phyloP scores from a whole-genome alignment of 805 yeast genomes.

The Barnettozyma botsteinii region DNA sequence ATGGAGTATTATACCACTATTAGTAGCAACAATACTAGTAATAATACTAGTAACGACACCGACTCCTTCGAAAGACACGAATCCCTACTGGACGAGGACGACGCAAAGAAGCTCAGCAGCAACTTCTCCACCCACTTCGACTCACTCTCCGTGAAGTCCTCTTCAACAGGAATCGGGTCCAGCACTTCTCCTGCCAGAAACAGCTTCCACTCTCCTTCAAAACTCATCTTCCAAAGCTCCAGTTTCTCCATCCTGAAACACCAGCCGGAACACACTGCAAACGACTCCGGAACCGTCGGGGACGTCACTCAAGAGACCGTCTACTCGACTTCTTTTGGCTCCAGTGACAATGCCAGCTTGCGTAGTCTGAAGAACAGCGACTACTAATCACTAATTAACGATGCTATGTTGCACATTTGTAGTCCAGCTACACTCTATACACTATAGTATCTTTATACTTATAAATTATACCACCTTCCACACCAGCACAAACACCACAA shows the following conservation, averaged over 20 bases:
- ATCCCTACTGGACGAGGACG: slow-evolving; percentile 10
- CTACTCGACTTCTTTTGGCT: slow-evolving; percentile 17
- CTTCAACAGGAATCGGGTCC: slow-evolving; percentile 3
- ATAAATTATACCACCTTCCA: slow-evolving; percentile 35
- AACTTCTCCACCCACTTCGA: not conserved
- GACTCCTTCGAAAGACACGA: slow-evolving; percentile 23
- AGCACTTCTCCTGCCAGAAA: not conserved
- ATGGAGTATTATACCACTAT: slow-evolving; percentile 3
- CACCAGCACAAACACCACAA: slow-evolving; percentile 46
- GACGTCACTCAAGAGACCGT: slow-evolving; percentile 22
- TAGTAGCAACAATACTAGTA: too few species aligned
- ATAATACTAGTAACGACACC: not conserved
- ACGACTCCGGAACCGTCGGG: slow-evolving; percentile 15
- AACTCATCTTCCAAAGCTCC: slow-evolving; percentile 1
- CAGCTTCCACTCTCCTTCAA: not conserved
- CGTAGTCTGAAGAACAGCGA: not conserved
- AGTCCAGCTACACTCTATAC: too few species aligned
- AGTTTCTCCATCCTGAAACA: not conserved
- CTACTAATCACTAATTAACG: too few species aligned
- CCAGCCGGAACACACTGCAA: slow-evolving; percentile 5
- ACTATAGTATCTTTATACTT: too few species aligned
- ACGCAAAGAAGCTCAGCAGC: slow-evolving; percentile 7
- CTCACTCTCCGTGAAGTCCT: slow-evolving; percentile 1
- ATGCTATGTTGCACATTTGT: not conserved
- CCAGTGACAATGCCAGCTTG: not conserved